These are phyloP conservation scores for Neonectria magnoliae DNA, from an alignment of 2,329 filamentous ascomycete genomes.

Conservation along the genomic window DNA sequence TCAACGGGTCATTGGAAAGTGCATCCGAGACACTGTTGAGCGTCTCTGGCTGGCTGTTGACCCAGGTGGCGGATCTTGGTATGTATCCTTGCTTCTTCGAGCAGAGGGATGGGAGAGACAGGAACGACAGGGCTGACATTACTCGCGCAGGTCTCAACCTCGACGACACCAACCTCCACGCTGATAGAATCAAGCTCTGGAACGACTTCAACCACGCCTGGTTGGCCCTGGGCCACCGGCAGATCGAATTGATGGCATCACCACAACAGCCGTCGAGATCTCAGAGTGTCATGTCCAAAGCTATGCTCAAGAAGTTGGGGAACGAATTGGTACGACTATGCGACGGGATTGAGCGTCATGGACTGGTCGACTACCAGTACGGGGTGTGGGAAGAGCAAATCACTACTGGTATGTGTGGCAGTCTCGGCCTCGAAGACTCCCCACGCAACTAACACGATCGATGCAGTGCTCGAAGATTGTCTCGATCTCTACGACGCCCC, in stretches of 20 bases:
- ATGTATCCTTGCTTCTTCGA: constrained; percentile 42
- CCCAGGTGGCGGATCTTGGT: constrained; percentile 66
- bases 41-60: constrained; percentile 66
- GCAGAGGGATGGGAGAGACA: neutral
- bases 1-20: constrained; percentile 59
- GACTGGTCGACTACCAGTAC: constrained; percentile 97
- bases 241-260: constrained; percentile 77
- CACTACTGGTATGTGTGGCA: constrained; percentile 72
- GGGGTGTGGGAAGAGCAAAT: constrained; percentile 97
- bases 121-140: constrained; percentile 30
- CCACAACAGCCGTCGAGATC: constrained; percentile 66
- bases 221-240: constrained; percentile 83
- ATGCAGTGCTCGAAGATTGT: constrained; percentile 51
- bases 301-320: constrained; percentile 80
- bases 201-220: constrained; percentile 94
- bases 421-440: constrained; percentile 3
- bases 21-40: constrained; percentile 63
- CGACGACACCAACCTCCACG: constrained; percentile 80
- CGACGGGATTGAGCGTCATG: constrained; percentile 87
- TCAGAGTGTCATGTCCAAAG: constrained; percentile 73
- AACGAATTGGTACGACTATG: constrained; percentile 84
- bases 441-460: constrained; percentile 25
- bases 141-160: constrained; percentile 76
- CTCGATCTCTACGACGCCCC: constrained; percentile 57
- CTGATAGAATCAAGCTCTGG: constrained; percentile 86